Evolutionary conservation across 805 yeast species (phyloP), one percentile per base, ranked within the genome.

Genomic region (Clavispora santaluciae): DNA sequence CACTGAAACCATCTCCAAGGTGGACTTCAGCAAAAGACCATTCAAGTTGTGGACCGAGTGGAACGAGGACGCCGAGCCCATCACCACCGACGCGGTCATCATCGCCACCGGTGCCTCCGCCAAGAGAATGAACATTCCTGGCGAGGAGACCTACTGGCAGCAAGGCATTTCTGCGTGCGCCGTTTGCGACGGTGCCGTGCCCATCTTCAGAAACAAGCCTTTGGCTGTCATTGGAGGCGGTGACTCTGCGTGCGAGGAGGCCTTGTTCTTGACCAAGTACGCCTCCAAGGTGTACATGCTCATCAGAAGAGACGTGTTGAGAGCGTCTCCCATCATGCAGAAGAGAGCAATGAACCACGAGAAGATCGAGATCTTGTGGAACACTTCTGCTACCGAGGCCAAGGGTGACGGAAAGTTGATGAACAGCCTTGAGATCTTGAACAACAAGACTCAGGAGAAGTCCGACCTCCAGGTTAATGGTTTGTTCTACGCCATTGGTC

Each of bases 181-280:
- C 30, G 99, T 93, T 48, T 93, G 99, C 72, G 99, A 93, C 64
- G 99, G 99, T 68, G 99, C 99, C 24, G 95, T 93, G 37, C 99
- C 99, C 55, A 90, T 93, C 56, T 93, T 93, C 75, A 86, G 98
- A 76, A 86, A 93, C 76, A 86, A 89, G 70, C 98, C 99, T 29
- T 78, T 93, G 63, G 98, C 96, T 20, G 99, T 93, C 43, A 74
- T 93, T 53, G 99, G 99, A 45, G 99, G 99, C 53, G 99, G 99
- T 66, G 99, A 93, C 69, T 89, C 97, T 53, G 99, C 99, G 15
- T 95, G 98, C 68, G 99, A 93, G 73, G 99, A 93, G 73, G 99
- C 99, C 23, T 72, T 86, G 52, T 93, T 93, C 70, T 76, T 93
- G 64, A 93, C 99, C 57, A 93, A 93, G 68, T 93, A 93, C 68